Evolutionary conservation across 1,139 yeast genomes (phyloP).

Genomic region (Kluyveromyces sp.): DNA sequence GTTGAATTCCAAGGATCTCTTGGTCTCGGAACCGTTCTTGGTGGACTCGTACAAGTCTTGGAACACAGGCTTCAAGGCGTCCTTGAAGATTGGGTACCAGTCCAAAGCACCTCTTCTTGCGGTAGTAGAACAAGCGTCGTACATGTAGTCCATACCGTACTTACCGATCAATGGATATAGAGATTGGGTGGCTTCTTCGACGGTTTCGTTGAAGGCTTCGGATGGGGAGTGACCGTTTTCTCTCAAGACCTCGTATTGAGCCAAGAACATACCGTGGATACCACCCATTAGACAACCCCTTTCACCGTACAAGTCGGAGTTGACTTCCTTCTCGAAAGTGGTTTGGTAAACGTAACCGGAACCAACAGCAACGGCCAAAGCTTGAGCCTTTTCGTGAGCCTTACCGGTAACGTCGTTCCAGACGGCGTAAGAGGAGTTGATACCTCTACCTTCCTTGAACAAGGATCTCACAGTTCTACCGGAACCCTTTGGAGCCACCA

Average conservation of each 20-base stretch:
- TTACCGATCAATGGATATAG: conserved; percentile 97
- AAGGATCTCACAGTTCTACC: conserved; percentile 99
- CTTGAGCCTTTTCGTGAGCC: conserved; percentile 98
- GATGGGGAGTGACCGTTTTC: conserved; percentile 99
- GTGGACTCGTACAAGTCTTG: conserved; percentile 92
- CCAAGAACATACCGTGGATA: conserved; percentile 99
- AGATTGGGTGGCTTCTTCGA: conserved; percentile 99
- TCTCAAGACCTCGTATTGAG: conserved; percentile 98
- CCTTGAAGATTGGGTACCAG: conserved; percentile 99
- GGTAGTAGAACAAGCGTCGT: conserved; percentile 99
- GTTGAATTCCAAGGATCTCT: conserved; percentile 97
- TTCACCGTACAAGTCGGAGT: conserved; percentile 99
- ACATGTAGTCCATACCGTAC: conserved; percentile 99
- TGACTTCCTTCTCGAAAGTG: conserved; percentile 98
- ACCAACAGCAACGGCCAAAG: conserved; percentile 98
- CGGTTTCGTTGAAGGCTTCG: conserved; percentile 99
- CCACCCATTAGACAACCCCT: conserved; percentile 99
- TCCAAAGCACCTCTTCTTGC: conserved; percentile 99
- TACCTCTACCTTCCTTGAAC: conserved; percentile 99
- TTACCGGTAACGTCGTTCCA: conserved; percentile 99
- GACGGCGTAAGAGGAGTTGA: conserved; percentile 98
- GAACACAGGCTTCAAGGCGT: conserved; percentile 97
- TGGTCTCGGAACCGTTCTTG: conserved; percentile 93
- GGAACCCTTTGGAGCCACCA: conserved; percentile 99
- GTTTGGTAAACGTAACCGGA: conserved; percentile 99